Conservation (phyloP, 441 rosid species). For the Viola pubescens region DNA sequence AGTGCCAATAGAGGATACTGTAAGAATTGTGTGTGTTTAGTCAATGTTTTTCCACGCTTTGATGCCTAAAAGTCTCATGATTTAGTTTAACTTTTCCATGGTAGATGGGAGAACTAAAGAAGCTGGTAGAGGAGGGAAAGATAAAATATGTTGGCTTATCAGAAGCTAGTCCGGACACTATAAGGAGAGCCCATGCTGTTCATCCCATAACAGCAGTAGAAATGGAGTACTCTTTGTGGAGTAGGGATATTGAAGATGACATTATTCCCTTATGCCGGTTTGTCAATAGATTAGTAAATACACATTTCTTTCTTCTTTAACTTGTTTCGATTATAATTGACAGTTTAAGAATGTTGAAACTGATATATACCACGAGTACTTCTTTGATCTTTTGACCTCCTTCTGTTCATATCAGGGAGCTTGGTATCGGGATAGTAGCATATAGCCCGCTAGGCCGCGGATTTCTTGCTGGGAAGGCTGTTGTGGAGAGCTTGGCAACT, state of each 20-base stretch:
- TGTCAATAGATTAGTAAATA: neutral
- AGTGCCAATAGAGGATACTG: conserved; percentile 45
- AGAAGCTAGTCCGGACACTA: conserved; percentile 40
- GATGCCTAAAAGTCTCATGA: neutral
- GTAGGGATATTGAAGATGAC: conserved; percentile 43
- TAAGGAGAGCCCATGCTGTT: conserved; percentile 44
- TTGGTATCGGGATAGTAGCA: conserved; percentile 40
- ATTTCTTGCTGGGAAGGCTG: conserved; percentile 45
- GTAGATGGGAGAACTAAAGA: conserved; percentile 49
- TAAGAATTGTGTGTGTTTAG: conserved; percentile 11
- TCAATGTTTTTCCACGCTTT: neutral
- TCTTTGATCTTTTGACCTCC: neutral
- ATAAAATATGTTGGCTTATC: conserved; percentile 38
- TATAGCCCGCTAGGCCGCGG: conserved; percentile 52
- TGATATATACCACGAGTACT: neutral
- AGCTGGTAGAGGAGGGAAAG: conserved; percentile 44
- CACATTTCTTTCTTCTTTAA: neutral
- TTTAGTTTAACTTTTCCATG: neutral
- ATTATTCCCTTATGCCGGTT: conserved; percentile 48
- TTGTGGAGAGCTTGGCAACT: conserved; percentile 28
- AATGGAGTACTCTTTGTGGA: conserved; percentile 50
- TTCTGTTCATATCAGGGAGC: conserved; percentile 31
- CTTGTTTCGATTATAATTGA: neutral
- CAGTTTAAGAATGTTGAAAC: neutral
- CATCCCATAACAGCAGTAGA: conserved; percentile 48